These are phyloP conservation scores for Simmondsia chinensis DNA, from an alignment of 148 eudicot genomes.

Conservation along the genomic window DNA sequence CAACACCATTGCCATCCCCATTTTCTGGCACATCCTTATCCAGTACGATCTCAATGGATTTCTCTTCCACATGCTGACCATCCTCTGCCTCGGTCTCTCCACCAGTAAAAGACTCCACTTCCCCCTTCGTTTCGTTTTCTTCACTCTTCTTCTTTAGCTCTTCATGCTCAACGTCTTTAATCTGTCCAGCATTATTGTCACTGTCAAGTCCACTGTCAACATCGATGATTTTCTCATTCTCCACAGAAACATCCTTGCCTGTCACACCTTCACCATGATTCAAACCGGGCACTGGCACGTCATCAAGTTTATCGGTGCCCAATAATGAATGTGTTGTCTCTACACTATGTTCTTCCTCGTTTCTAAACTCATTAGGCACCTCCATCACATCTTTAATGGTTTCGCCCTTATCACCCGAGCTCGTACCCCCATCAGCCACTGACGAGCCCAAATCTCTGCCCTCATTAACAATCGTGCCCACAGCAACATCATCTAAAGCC, in stretches of 20 bases:
- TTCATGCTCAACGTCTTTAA: conserved; percentile 6
- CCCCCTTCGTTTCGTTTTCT: conserved; percentile 1
- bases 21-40: conserved; percentile 18
- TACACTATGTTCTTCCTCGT: conserved; percentile 11
- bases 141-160: not conserved
- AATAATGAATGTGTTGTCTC: conserved; percentile 12
- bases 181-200: not conserved
- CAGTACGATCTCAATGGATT: conserved; percentile 14
- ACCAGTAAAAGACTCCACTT: conserved; percentile 9
- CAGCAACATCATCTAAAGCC: conserved; percentile 19
- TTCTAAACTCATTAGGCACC: conserved; percentile 10
- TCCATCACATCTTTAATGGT: conserved; percentile 24
- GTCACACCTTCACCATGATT: conserved; percentile 11
- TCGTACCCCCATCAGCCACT: conserved; percentile 15
- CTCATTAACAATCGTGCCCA: conserved; percentile 9
- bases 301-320: conserved; percentile 8
- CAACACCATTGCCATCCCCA: conserved; percentile 20
- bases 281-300: conserved; percentile 8
- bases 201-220: conserved; percentile 5
- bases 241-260: not conserved
- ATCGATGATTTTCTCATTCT: conserved; percentile 12
- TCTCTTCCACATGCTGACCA: conserved; percentile 20
- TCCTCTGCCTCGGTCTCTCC: conserved; percentile 13
- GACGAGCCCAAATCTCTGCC: conserved; percentile 5
- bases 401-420: conserved; percentile 14